Percentiles rank a stretch among this genome's conserved stretches.
Evolutionary conservation across 192 early-diverging fungal species (phyloP).

Genomic region (Ambispora gerdemannii): DNA sequence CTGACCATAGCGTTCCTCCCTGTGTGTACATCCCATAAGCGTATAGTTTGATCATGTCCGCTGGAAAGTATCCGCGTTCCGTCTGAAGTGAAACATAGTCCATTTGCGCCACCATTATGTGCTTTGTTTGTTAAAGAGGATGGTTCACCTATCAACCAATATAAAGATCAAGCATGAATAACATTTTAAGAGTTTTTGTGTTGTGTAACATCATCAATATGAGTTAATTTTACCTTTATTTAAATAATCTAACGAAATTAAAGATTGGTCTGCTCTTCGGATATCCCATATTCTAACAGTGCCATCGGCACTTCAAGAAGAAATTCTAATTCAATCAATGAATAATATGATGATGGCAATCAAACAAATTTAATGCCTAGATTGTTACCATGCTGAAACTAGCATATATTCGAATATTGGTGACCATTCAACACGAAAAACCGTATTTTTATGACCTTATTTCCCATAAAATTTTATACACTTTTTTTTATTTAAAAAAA

Average conservation of each 20-base stretch:
- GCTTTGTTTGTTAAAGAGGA: constrained; percentile 44
- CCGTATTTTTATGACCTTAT: constrained; percentile 59
- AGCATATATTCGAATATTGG: constrained; percentile 65
- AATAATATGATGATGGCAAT: not conserved
- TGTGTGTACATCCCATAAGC: constrained; percentile 62
- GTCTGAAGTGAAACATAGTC: constrained; percentile 63
- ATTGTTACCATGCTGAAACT: constrained; percentile 64
- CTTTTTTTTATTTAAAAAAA: too few relatives aligned
- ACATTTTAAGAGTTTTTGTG: too few relatives aligned
- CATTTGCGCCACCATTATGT: constrained; percentile 59
- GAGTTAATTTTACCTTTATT: constrained; percentile 41
- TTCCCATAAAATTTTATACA: not conserved
- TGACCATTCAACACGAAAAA: constrained; percentile 71
- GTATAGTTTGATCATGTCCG: constrained; percentile 58
- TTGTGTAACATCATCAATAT: too few relatives aligned
- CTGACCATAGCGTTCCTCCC: constrained; percentile 55
- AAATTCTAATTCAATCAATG: not conserved
- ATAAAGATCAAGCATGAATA: not conserved
- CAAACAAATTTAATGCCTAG: constrained; percentile 14
- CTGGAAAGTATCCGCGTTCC: constrained; percentile 57
- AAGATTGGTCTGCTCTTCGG: constrained; percentile 63
- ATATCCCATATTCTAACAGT: constrained; percentile 83
- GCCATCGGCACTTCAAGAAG: constrained; percentile 15
- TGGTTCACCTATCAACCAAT: constrained; percentile 20
- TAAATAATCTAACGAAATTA: constrained; percentile 61